Evolutionary conservation across 1,284 basidiomycete species (phyloP).

Genomic region (Puccinia brachypodii): DNA sequence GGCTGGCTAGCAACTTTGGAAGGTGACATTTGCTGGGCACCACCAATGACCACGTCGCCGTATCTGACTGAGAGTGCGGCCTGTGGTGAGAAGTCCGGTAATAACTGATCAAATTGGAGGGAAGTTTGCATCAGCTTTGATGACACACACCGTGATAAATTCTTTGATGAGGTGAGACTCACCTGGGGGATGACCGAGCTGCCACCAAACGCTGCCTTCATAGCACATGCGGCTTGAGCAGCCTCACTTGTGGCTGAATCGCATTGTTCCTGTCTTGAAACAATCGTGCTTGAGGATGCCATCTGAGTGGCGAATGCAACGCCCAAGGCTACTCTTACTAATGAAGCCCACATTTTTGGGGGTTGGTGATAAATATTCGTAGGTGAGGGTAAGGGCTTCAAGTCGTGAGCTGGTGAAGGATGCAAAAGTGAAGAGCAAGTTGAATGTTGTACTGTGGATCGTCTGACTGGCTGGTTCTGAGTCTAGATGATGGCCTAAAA

Average conservation of each 20-base stretch:
- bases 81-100: conserved; percentile 15
- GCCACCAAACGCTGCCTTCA: conserved; percentile 34
- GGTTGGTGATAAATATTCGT: background rate
- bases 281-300: conserved; percentile 2
- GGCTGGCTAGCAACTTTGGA: conserved; percentile 17
- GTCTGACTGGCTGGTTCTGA: background rate
- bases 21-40: conserved; percentile 35
- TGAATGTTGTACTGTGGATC: background rate
- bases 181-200: conserved; percentile 29
- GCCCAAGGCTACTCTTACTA: conserved; percentile 3
- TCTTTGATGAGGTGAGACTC: background rate
- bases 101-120: background rate
- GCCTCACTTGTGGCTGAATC: background rate
- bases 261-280: conserved; percentile 5
- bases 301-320: background rate
- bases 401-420: too few relatives aligned
- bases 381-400: background rate
- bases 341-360: background rate
- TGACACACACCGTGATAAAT: background rate
- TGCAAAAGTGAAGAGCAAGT: background rate
- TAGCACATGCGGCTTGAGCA: conserved; percentile 20
- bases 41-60: conserved; percentile 28
- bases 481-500: background rate
- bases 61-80: conserved; percentile 30
- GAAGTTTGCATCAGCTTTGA: background rate